Evolutionary conservation across 768 basidiomycete species (phyloP), one percentile per base, ranked within the genome.

Genomic region (Collybia nuda): DNA sequence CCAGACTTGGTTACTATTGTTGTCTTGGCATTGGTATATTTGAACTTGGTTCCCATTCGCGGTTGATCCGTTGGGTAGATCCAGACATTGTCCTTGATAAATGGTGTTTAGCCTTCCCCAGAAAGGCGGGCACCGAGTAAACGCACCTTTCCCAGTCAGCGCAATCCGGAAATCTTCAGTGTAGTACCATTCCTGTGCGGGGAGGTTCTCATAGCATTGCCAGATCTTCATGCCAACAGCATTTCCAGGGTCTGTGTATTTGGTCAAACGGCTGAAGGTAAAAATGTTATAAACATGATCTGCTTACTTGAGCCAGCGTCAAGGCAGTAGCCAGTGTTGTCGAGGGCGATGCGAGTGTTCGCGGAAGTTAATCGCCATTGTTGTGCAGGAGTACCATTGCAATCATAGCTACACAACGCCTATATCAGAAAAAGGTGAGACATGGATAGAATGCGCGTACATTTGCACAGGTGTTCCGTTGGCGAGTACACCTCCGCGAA

Each of bases 391-490:
- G 62, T 59, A 23, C 58, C 63, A 40, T 70, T 69, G 51, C 69
- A 71, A 44, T 71, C 70, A 37, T 61, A 69, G 35, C 70, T 71
- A 32, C 14, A 9, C 9, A 32, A 11, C 32, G 3, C 12, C 3
- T 6, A 32, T 32, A 32, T 32, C 14, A 14, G 14, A 32, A 32
- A n/a, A 32, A 32, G 14, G 32, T 3, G 15, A 18, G 23, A 11
- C n/a, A 17, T 11, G 23, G 36, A 2, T 17, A 19, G 40, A 1
- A 37, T 9, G 18, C 6, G 26, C 62, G 44, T 24, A 70, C 66
- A 72, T 63, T 37, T 72, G 66, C 6, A 72, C 67, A 14, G 68
- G 63, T 1, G 70, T 67, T 9, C 67, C 67, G 50, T 70, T 62
- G 6, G 59, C 56, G 38, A 63, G 61, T 12, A 55, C 40, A 2